Evolutionary conservation across 2,329 filamentous ascomycete species (phyloP).

Genomic region (Xylaria sp.): DNA sequence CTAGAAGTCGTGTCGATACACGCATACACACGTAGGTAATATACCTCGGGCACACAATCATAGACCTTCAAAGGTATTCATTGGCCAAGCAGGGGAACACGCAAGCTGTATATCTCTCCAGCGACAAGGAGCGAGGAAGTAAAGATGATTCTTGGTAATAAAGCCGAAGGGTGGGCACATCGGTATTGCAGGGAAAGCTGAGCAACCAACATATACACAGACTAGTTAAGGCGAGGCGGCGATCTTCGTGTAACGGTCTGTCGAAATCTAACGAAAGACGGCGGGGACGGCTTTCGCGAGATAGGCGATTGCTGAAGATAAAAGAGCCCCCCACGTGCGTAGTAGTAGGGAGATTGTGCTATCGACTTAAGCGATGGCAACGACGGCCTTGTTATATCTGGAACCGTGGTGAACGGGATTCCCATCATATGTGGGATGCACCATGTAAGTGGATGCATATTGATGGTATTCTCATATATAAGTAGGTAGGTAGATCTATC

Average conservation of each 20-base stretch:
- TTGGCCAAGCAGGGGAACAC: background rate
- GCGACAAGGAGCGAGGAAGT: background rate
- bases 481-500: too few species aligned
- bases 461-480: too few species aligned
- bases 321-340: background rate
- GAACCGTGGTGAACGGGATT: background rate
- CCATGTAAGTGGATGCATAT: background rate
- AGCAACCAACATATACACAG: background rate
- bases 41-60: background rate
- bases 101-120: slow-evolving; percentile 1
- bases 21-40: background rate
- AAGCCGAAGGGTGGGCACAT: background rate
- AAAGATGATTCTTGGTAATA: background rate
- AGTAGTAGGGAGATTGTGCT: background rate
- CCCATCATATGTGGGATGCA: background rate
- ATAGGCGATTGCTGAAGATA: background rate
- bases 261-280: background rate
- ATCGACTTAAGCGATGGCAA: background rate
- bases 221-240: too few species aligned
- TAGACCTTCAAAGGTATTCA: background rate
- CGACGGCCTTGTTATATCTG: background rate
- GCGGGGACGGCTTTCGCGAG: background rate
- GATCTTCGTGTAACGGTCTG: background rate
- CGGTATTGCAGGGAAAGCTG: slow-evolving; percentile 13
- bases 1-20: background rate